A percentile compares a stretch with the other conserved stretches of the same genome.
Conservation (phyloP, 331 rosid genomes). For the Saraca asoca region DNA sequence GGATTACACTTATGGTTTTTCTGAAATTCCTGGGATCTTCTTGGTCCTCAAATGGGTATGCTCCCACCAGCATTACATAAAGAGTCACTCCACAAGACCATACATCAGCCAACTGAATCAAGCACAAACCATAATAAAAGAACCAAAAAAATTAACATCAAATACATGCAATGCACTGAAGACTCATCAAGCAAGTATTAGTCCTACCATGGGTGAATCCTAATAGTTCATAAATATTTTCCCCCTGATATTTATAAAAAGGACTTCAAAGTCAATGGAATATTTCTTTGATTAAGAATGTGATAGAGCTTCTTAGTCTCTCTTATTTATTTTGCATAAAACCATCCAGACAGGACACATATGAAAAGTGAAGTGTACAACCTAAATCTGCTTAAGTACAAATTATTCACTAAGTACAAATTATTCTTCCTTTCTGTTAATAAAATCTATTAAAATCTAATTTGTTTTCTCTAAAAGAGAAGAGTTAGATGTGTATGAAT, state of each 20-base stretch:
- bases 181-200: slow-evolving; percentile 33
- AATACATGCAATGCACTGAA: slow-evolving; percentile 18
- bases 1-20: slow-evolving; percentile 77
- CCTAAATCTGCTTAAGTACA: no score
- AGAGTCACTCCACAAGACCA: slow-evolving; percentile 99
- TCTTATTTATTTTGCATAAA: neutral
- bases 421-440: no score
- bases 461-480: neutral
- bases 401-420: no score
- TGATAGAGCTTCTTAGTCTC: neutral
- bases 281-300: neutral
- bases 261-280: slow-evolving; percentile 15
- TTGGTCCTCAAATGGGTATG: slow-evolving; percentile 94
- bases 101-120: slow-evolving; percentile 83
- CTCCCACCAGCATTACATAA: slow-evolving; percentile 96
- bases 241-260: slow-evolving; percentile 8
- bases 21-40: slow-evolving; percentile 87
- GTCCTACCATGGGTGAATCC: slow-evolving; percentile 16
- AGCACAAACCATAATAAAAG: slow-evolving; percentile 34
- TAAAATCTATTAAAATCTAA: no score
- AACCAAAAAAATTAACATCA: slow-evolving; percentile 27
- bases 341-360: no score
- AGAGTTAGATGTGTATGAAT: no score
- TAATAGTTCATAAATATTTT: slow-evolving; percentile 19
- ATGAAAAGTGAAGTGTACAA: no score